These are phyloP conservation scores for Paradendryphiella salina DNA, from an alignment of 2,329 filamentous ascomycete genomes.

Conservation along the genomic window DNA sequence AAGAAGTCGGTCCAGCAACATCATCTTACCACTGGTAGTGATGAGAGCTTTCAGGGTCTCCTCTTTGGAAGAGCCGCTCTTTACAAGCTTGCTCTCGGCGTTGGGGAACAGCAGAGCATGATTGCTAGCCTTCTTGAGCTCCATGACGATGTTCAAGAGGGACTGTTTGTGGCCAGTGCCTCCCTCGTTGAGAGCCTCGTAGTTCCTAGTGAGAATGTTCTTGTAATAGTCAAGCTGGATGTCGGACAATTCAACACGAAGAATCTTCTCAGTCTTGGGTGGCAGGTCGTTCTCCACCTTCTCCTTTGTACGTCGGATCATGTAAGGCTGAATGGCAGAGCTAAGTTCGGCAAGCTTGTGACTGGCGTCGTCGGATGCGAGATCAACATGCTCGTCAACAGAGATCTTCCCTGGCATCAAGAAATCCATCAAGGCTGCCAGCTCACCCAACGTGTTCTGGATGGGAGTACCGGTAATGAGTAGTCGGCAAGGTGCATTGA, in stretches of 20 bases:
- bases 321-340: conserved; percentile 85
- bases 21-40: conserved; percentile 98
- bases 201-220: conserved; percentile 96
- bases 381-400: conserved; percentile 89
- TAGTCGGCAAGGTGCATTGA: conserved; percentile 84
- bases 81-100: conserved; percentile 85
- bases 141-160: conserved; percentile 98
- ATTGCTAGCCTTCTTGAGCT: conserved; percentile 98
- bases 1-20: conserved; percentile 93
- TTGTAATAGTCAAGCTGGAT: conserved; percentile 98
- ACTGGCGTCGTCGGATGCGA: conserved; percentile 78
- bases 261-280: conserved; percentile 98
- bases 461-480: conserved; percentile 97
- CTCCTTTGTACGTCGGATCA: conserved; percentile 93
- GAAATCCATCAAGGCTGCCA: conserved; percentile 93
- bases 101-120: conserved; percentile 98
- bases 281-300: conserved; percentile 96
- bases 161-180: conserved; percentile 91
- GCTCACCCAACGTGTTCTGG: conserved; percentile 92
- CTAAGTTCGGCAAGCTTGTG: conserved; percentile 86
- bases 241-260: conserved; percentile 94
- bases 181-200: conserved; percentile 88
- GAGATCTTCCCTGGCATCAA: conserved; percentile 91
- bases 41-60: conserved; percentile 92
- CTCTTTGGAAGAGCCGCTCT: conserved; percentile 78